Percentiles rank a stretch among this genome's conserved stretches.
Evolutionary conservation across 495 filamentous ascomycete species (phyloP).

Genomic region (Apodospora peruviana): DNA sequence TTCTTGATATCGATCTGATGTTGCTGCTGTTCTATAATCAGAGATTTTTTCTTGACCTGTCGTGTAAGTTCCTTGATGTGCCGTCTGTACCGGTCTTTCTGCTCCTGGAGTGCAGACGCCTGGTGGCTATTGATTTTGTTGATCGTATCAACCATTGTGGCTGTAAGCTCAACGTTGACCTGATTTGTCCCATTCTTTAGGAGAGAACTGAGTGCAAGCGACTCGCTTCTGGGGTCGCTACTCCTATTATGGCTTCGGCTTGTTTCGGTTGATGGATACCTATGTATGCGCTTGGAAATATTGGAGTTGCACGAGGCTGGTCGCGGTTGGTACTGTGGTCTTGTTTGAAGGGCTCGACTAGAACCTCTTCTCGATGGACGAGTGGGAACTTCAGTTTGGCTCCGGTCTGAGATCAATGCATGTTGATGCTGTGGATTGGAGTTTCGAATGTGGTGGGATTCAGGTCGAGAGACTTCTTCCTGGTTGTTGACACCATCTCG

Average conservation of each 20-base stretch:
- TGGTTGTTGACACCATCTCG: no score
- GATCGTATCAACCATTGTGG: conserved; percentile 14
- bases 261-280: no score
- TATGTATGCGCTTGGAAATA: conserved; percentile 12
- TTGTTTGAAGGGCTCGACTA: no score
- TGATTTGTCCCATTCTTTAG: conserved; percentile 4
- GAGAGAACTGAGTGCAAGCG: conserved; percentile 8
- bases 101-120: conserved; percentile 9
- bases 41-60: conserved; percentile 5
- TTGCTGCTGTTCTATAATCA: neutral
- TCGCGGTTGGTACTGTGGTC: conserved; percentile 1
- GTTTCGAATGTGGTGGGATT: no score
- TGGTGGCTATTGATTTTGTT: conserved; percentile 21
- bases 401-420: no score
- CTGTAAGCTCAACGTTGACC: conserved; percentile 20
- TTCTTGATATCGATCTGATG: no score
- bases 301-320: conserved; percentile 12
- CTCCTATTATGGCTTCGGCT: neutral
- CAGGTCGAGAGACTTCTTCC: no score
- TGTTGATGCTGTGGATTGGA: no score
- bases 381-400: no score
- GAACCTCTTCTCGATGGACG: no score
- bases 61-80: conserved; percentile 14
- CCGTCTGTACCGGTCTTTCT: conserved; percentile 15
- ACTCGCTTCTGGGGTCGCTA: conserved; percentile 2